Base-by-base conservation (phyloP, 2,329 filamentous ascomycete genomes). In the Penicillium oxalicum region DNA sequence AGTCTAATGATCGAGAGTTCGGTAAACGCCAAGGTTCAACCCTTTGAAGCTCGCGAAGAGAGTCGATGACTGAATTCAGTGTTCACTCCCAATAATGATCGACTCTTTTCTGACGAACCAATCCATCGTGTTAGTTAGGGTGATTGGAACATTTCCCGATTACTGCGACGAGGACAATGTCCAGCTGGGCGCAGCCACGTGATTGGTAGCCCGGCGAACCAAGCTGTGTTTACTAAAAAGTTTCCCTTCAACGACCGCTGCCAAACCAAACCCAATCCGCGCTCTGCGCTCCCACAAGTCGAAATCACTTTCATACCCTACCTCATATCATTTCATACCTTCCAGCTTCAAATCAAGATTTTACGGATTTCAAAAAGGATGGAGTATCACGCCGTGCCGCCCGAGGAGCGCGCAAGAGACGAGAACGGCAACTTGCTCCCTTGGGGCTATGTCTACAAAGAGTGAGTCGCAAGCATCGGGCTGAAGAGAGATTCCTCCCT, bases 331-430 rank as follows among this genome's bases (percentile, higher is more conserved):
- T 11, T 9, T 34, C 44, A 13, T 6, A 9, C 12, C 6, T 36
- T n/a, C 9, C n/a, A 6, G 11, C n/a, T 35, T 29, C 4, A 29
- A 34, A 38, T 24, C 32, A 26, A 29, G 4, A 24, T 33, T 36
- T 27, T 32, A 35, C 32, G 33, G 37, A 4, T 18, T 32, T 34
- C 28, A 39, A 35, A 32, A 36, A 39, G 48, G 33, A 84, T 84
- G 78, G 81, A 85, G 66, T 80, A 84, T 44, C 81, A 85, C 65
- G 79, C 79, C 29, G 81, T 85, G 9, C 80, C 81, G 32, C 78
- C 79, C 46, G 75, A 79, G 57, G 82, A 84, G 66, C 77, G 80
- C 60, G 80, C 79, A 29, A 72, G 74, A 59, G 80, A 83, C 60
- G 74, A 77, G 45, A 76, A 77, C 42, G 81, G 81, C 43, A 77